Conservation (phyloP, 108 stramenopile species). For the Skeletonema potamos region DNA sequence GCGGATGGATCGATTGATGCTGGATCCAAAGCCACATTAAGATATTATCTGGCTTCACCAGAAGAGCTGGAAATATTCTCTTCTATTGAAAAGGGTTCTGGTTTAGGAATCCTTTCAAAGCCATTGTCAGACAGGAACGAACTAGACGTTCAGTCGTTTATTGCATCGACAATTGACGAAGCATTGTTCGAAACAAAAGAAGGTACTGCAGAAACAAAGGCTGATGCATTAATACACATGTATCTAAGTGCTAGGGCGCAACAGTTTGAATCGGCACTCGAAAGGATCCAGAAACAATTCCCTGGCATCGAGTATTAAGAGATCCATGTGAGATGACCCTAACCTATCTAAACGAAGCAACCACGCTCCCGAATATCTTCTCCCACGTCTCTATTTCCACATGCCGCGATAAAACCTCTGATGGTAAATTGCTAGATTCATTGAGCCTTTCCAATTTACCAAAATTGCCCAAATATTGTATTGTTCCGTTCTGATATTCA, state of each 20-base stretch:
- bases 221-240: slow-evolving; percentile 38
- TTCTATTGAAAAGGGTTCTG: slow-evolving; percentile 31
- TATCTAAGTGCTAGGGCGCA: slow-evolving; percentile 52
- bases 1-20: slow-evolving; percentile 61
- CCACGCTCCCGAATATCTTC: slow-evolving; percentile 55
- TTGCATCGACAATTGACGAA: slow-evolving; percentile 63
- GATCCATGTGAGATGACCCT: neutral
- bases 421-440: slow-evolving; percentile 54
- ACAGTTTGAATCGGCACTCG: slow-evolving; percentile 43
- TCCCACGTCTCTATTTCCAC: slow-evolving; percentile 64
- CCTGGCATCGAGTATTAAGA: slow-evolving; percentile 53
- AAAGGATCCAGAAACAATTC: slow-evolving; percentile 43
- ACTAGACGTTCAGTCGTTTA: slow-evolving; percentile 62
- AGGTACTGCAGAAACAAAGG: slow-evolving; percentile 37
- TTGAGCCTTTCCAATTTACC: slow-evolving; percentile 59
- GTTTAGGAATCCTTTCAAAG: slow-evolving; percentile 49
- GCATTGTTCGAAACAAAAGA: slow-evolving; percentile 49
- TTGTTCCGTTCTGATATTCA: slow-evolving; percentile 31
- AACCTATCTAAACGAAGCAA: slow-evolving; percentile 32
- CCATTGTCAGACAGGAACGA: slow-evolving; percentile 57
- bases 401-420: slow-evolving; percentile 48
- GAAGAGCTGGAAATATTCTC: slow-evolving; percentile 52
- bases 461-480: slow-evolving; percentile 57
- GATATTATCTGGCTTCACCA: slow-evolving; percentile 47
- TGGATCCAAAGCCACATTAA: slow-evolving; percentile 44